Evolutionary conservation across 148 eudicot species (phyloP).

Genomic region (Oxyria digyna): DNA sequence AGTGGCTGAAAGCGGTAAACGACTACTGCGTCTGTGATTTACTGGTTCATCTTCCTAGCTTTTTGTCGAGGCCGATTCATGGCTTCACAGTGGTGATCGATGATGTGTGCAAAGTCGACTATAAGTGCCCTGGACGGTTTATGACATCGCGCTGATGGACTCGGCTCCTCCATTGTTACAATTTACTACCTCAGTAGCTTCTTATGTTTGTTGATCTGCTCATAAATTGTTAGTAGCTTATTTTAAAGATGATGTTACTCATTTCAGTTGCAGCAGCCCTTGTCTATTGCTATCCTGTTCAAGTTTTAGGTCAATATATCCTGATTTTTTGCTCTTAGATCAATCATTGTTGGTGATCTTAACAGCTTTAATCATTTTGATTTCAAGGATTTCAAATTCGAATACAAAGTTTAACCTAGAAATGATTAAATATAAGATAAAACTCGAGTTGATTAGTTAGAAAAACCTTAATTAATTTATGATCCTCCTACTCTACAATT

Average conservation of each 20-base stretch:
- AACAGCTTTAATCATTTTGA: too few species aligned
- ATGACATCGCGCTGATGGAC: background rate
- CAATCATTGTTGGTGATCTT: too few species aligned
- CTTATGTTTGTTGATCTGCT: background rate
- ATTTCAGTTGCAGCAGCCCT: background rate
- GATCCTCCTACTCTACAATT: background rate
- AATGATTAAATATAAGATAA: too few species aligned
- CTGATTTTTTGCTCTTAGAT: background rate
- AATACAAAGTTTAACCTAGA: too few species aligned
- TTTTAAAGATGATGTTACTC: background rate
- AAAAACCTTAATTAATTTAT: background rate
- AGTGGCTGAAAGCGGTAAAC: slow-evolving; percentile 55
- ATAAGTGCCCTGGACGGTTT: slow-evolving; percentile 36
- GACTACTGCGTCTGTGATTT: slow-evolving; percentile 50
- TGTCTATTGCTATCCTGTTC: background rate
- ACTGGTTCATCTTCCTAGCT: slow-evolving; percentile 42
- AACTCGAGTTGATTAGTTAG: background rate
- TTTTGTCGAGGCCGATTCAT: slow-evolving; percentile 53
- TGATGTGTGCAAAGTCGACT: slow-evolving; percentile 35
- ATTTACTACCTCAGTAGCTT: background rate
- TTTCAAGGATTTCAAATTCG: too few species aligned
- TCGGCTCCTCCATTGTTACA: background rate
- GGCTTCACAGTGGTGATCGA: slow-evolving; percentile 35
- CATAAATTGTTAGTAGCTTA: background rate
- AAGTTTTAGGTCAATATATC: background rate